These are phyloP conservation scores for Podochytrium sp. DNA, from an alignment of 192 early-diverging fungal genomes.

Conservation along the genomic window DNA sequence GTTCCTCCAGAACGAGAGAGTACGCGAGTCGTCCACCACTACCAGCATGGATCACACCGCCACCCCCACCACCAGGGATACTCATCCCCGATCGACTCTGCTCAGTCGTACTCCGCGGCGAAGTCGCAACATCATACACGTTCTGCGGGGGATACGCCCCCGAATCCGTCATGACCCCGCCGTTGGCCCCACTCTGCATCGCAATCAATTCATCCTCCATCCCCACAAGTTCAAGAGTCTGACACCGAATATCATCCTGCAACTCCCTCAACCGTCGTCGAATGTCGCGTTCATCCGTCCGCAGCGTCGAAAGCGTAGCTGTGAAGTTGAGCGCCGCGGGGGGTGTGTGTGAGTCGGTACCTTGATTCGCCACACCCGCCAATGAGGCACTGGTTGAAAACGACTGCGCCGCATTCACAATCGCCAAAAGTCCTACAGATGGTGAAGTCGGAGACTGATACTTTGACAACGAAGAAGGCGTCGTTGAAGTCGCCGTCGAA, in stretches of 20 bases:
- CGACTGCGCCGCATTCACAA: constrained; percentile 17
- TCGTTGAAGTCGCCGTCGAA: not conserved
- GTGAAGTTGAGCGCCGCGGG: not conserved
- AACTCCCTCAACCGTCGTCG: constrained; percentile 42
- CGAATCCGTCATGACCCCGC: not conserved
- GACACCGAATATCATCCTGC: constrained; percentile 52
- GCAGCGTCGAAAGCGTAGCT: constrained; percentile 18
- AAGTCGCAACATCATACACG: too few relatives aligned
- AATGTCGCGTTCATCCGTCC: constrained; percentile 33
- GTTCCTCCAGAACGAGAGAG: constrained; percentile 5
- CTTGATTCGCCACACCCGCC: not conserved
- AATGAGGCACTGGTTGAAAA: not conserved
- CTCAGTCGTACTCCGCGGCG: not conserved
- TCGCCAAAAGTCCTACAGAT: constrained; percentile 22
- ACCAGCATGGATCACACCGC: too few relatives aligned
- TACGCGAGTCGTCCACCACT: not conserved
- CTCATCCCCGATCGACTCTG: not conserved
- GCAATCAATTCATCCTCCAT: constrained; percentile 17
- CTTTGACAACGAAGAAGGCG: constrained; percentile 17
- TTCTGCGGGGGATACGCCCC: not conserved
- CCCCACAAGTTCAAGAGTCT: constrained; percentile 32
- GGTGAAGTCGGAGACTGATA: constrained; percentile 21
- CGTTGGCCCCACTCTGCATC: not conserved
- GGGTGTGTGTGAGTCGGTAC: not conserved
- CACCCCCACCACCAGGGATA: too few relatives aligned